Base-by-base conservation (phyloP, 2,329 filamentous ascomycete species). In the Capronia epimyces region DNA sequence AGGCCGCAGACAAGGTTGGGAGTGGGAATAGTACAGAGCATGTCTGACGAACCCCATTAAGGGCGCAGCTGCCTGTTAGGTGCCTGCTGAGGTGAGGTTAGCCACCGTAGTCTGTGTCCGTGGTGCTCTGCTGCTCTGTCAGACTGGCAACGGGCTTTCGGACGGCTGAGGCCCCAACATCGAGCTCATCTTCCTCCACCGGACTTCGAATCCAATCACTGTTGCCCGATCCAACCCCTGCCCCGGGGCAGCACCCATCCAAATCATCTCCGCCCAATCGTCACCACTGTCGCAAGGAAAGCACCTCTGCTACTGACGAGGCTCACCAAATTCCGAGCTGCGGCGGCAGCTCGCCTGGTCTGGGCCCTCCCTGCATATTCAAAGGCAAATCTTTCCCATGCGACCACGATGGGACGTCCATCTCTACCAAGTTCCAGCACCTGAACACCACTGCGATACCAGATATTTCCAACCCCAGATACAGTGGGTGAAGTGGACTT, bases 131-230 rank as follows among this genome's bases (percentile, higher is more conserved):
- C n/a, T 29, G 27, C 27, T 13, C 27, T 7, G 27, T 29, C 27
- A 29, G 27, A 29, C 27, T 8, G 8, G 27, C n/a, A n/a, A n/a
- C n/a, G n/a, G n/a, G n/a, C n/a, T n/a, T n/a, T n/a, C n/a, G n/a
- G n/a, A n/a, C n/a, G n/a, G n/a, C n/a, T n/a, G 27, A 29, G 1
- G 27, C 27, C 27, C 13, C 27, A 29, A 29, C 27, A 24, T 25
- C 2, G 12, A 34, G 15, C 22, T 20, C 2, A 20, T 25, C 15
- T 31, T 20, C 20, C 10, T 22, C 20, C 47, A 42, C 43, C 51
- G 51, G 51, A 50, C 51, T 50, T 53, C 37, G 15, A 44, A 22
- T 22, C 51, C 51, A 53, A 53, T 53, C 51, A 53, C 21, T 36
- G 37, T 39, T 40, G 24, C 24, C 18, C 16, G 25, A 31, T 46